Evolutionary conservation across 805 yeast species (phyloP), one percentile per base, ranked within the genome.

Genomic region (Wickerhamiella azymoides): DNA sequence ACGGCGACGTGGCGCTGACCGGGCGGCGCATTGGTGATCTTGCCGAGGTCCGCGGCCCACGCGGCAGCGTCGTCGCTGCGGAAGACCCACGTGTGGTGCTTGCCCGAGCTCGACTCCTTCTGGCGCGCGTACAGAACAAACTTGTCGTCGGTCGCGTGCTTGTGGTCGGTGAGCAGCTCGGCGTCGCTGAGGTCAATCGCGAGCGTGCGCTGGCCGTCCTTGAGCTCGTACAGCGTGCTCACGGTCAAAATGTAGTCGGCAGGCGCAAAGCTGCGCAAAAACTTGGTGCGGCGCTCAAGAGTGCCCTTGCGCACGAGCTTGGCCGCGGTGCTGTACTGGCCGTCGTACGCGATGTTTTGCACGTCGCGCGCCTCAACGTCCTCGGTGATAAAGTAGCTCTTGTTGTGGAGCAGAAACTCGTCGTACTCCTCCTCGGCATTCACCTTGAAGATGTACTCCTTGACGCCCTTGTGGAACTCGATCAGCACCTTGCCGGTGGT

Each of bases 61-160:
- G 69, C 72, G 60, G 36, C 81, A 55, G 81, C 82, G 41, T 81
- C 74, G 57, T 83, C 92, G n/a, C 93, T 80, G 52, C 94, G 73
- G 67, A 89, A 88, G n/a, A 88, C 92, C 84, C 92, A 85, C 56
- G 85, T 86, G 64, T 88, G 96, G 37, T 85, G 84, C 57, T 84
- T 52, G 37, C 60, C 60, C 16, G 58, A 52, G 19, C 47, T 24
- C 6, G 57, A 50, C 25, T 54, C 54, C 43, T 47, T 51, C 52
- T 55, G 58, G 40, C 48, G 48, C 17, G 58, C 58, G 27, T 46
- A 76, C 50, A 89, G 67, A 10, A 86, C 83, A 63, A 89, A 92
- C 64, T 86, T 86, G 56, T 60, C 62, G 10, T 51, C 55, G 13
- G 50, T 46, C 60, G 77, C 78, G 55, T 77, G 77, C 59, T 78